Evolutionary conservation across 2,329 filamentous ascomycete species (phyloP), one percentile per base, ranked within the genome.

Genomic region (Aspergillus hiratsukae): DNA sequence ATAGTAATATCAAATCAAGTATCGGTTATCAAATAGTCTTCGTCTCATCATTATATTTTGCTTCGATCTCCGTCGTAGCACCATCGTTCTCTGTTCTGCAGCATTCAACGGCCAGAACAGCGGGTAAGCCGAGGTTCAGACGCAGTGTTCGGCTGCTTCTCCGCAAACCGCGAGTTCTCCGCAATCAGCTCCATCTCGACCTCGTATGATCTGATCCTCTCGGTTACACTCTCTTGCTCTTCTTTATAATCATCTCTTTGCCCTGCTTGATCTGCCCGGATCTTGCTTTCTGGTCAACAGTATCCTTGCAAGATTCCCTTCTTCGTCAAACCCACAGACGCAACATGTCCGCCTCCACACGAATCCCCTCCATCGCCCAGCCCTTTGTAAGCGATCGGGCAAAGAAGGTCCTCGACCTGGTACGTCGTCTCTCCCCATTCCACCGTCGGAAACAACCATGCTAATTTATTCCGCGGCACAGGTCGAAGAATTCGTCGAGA

Each of bases 401-500:
- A 52, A 90, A 88, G 78, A 86, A 89, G 81, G 90, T 88, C 29
- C 80, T 97, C 64, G 92, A 97, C 70, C 72, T 91, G 62, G 84
- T 86, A 77, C 53, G 75, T 40, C 40, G 27, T 19, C 43, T 43
- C 37, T 53, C 21, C 10, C 28, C 28, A 19, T 45, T 37, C 23
- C 10, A 17, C 9, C 2, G 9, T 27, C 27, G 19, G 48, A 25
- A 40, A n/a, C 14, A 7, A 7, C 11, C 19, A 29, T 19, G 35
- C 51, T 43, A 49, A 57, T 58, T 59, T 3, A 27, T 25, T 29
- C 60, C 41, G 37, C 46, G 21, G 49, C 3, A 3, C 61, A 85
- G 83, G 90, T 99, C 64, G 90, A 93, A 80, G 91, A 91, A 75
- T 99, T 99, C 69, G 94, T 99, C 66, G 90, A 97, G 72, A 92